A percentile compares a stretch with the other conserved stretches of the same genome.
Conservation (phyloP, 768 basidiomycete species). For the Leccinum imitatum region DNA sequence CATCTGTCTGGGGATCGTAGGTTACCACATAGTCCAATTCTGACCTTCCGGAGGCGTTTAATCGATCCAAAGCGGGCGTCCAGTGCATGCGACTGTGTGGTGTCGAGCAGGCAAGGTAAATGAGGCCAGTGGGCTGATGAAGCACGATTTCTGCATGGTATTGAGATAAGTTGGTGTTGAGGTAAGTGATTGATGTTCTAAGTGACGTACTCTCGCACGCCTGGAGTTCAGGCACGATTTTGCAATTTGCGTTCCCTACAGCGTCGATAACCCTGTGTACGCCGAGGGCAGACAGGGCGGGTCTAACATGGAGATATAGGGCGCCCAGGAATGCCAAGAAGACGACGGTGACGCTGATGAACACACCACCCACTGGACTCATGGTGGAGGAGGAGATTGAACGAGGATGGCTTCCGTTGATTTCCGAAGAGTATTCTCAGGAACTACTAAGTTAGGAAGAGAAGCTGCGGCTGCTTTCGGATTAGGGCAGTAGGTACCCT, state of each 20-base stretch:
- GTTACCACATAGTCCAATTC: constrained; percentile 57
- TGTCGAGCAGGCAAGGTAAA: constrained; percentile 66
- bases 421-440: background rate
- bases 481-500: no score
- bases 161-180: constrained; percentile 12
- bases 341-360: constrained; percentile 20
- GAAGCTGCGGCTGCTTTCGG: background rate
- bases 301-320: constrained; percentile 50
- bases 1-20: constrained; percentile 49
- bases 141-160: constrained; percentile 49
- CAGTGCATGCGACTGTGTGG: constrained; percentile 48
- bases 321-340: constrained; percentile 42
- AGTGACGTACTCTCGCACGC: constrained; percentile 63
- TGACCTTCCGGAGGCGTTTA: constrained; percentile 39
- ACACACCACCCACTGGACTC: background rate
- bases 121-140: constrained; percentile 53
- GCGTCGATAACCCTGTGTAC: constrained; percentile 44
- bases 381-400: background rate
- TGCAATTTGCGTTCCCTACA: constrained; percentile 51
- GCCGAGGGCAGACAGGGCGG: constrained; percentile 43
- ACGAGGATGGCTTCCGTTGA: background rate
- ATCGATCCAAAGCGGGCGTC: constrained; percentile 43
- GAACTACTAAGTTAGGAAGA: background rate
- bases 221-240: constrained; percentile 48
- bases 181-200: background rate